Evolutionary conservation across 2,329 filamentous ascomycete genomes (phyloP).

Genomic region (Beauveria medogensis): DNA sequence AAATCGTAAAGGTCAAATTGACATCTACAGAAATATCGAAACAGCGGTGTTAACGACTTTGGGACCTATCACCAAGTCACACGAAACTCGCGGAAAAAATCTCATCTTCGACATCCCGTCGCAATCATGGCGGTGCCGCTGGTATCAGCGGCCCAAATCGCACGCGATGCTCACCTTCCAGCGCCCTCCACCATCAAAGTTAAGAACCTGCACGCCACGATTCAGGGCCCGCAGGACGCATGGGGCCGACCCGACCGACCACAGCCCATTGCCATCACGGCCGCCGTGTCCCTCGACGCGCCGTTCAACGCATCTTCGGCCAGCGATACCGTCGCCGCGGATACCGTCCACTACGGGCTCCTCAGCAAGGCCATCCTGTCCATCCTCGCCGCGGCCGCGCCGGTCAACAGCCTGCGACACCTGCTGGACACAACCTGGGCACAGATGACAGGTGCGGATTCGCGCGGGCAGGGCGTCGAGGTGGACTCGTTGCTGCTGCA

Average conservation of each 20-base stretch:
- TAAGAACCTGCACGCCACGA: constrained; percentile 50
- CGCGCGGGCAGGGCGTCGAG: constrained; percentile 13
- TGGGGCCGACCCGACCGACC: constrained; percentile 53
- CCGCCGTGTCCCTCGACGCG: constrained; percentile 46
- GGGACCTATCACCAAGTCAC: too few relatives aligned
- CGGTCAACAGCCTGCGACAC: constrained; percentile 16
- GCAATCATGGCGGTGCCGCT: constrained; percentile 1
- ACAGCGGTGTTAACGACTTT: too few relatives aligned
- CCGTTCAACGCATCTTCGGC: constrained; percentile 51
- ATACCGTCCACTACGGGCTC: constrained; percentile 68
- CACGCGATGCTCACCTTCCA: background rate
- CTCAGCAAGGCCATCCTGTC: constrained; percentile 58
- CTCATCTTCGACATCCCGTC: background rate
- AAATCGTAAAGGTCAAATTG: too few relatives aligned
- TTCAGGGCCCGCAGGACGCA: constrained; percentile 54
- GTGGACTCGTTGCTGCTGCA: background rate
- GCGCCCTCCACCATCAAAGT: constrained; percentile 46
- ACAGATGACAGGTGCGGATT: constrained; percentile 21
- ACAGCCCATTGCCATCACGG: constrained; percentile 56
- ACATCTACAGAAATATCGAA: too few relatives aligned
- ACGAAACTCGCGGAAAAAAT: background rate
- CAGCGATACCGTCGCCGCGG: constrained; percentile 53
- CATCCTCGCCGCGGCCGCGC: constrained; percentile 29
- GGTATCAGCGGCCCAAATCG: background rate
- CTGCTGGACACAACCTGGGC: constrained; percentile 26